Percentiles rank a stretch among this genome's conserved stretches.
Conservation (phyloP, 2,329 filamentous ascomycete species). For the Penicillium sp. region DNA sequence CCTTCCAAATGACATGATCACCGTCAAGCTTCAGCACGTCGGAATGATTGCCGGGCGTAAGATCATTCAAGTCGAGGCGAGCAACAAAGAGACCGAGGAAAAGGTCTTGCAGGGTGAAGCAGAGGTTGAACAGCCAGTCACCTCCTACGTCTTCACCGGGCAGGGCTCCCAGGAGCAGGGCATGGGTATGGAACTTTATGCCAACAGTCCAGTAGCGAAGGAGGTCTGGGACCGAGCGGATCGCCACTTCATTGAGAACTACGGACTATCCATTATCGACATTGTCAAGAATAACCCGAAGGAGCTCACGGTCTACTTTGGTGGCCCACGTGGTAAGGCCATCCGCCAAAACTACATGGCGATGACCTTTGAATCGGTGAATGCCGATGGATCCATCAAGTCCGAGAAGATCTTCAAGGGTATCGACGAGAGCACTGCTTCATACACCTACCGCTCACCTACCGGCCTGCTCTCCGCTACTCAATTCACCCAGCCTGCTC, state of each 20-base stretch:
- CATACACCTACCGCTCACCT: conserved; percentile 94
- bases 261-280: conserved; percentile 96
- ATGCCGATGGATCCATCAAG: conserved; percentile 84
- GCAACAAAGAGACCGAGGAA: conserved; percentile 91
- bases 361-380: conserved; percentile 99
- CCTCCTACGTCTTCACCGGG: conserved; percentile 95
- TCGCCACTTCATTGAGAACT: conserved; percentile 97
- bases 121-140: conserved; percentile 94
- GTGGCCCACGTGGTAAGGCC: conserved; percentile 90
- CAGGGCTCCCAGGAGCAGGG: conserved; percentile 98
- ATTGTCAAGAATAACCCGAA: conserved; percentile 99
- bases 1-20: conserved; percentile 87
- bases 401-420: conserved; percentile 99
- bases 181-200: conserved; percentile 99
- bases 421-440: conserved; percentile 84
- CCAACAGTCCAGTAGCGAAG: conserved; percentile 85
- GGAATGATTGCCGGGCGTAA: conserved; percentile 98
- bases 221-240: conserved; percentile 98
- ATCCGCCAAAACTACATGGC: conserved; percentile 99
- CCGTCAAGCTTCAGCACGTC: conserved; percentile 91
- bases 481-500: conserved; percentile 94
- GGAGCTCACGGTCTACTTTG: conserved; percentile 96
- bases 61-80: conserved; percentile 97
- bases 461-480: conserved; percentile 92
- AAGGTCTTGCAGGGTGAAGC: conserved; percentile 94